These are phyloP conservation scores for Aspergillus taichungensis DNA, from an alignment of 495 filamentous ascomycete genomes.

Conservation along the genomic window DNA sequence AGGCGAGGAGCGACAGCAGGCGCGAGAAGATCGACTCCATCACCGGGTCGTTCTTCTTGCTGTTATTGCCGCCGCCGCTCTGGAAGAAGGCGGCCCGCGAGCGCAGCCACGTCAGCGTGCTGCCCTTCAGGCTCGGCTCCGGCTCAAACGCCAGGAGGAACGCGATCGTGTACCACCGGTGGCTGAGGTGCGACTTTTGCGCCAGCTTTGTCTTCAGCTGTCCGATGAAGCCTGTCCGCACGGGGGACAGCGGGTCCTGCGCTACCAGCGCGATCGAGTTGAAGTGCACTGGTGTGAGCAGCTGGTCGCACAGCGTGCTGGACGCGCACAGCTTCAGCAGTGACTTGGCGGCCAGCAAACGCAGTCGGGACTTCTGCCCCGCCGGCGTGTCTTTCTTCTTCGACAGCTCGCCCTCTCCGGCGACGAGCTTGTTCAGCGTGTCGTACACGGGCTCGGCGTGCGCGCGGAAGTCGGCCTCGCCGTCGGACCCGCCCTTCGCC, in stretches of 20 bases:
- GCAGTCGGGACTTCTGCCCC: conserved; percentile 63
- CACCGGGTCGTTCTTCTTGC: conserved; percentile 38
- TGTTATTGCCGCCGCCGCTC: conserved; percentile 30
- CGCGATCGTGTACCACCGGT: conserved; percentile 77
- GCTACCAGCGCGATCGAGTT: conserved; percentile 68
- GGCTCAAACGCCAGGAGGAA: conserved; percentile 92
- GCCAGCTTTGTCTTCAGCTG: conserved; percentile 80
- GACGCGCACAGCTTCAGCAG: conserved; percentile 73
- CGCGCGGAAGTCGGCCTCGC: conserved; percentile 50
- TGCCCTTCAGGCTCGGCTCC: conserved; percentile 51
- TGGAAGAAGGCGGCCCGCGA: conserved; percentile 53
- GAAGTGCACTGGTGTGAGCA: conserved; percentile 64
- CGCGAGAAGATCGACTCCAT: conserved; percentile 84
- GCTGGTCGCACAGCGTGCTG: conserved; percentile 61
- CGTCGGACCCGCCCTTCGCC: conserved; percentile 47
- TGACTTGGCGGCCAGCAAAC: conserved; percentile 72
- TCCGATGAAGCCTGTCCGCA: conserved; percentile 68
- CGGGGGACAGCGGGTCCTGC: conserved; percentile 65
- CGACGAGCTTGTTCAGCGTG: conserved; percentile 65
- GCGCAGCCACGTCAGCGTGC: conserved; percentile 79
- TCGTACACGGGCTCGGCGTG: conserved; percentile 62
- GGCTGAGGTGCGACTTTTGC: conserved; percentile 27
- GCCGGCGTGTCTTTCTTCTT: conserved; percentile 65
- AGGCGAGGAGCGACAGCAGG: conserved; percentile 77
- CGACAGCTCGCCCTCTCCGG: conserved; percentile 67